Percentiles rank a stretch among this genome's conserved stretches.
Conservation (phyloP, 257 asterid genomes). For the Primulina tabacum region DNA sequence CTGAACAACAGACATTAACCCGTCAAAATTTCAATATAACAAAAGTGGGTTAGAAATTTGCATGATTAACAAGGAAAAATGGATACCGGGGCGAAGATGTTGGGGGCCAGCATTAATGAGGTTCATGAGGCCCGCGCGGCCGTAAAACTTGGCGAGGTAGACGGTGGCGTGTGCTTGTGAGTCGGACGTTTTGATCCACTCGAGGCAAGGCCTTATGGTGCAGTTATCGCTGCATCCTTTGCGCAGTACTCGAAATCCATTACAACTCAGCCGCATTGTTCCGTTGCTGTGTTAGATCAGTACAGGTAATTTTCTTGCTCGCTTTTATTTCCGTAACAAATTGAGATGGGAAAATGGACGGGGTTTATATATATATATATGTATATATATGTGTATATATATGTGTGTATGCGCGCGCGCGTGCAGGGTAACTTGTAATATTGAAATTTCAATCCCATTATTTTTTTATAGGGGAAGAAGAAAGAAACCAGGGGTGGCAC, state of each 20-base stretch:
- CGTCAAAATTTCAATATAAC: no score
- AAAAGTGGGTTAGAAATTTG: no score
- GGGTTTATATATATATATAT: background rate
- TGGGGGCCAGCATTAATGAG: constrained; percentile 73
- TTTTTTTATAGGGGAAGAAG: no score
- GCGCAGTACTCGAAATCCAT: constrained; percentile 80
- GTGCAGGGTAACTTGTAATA: no score
- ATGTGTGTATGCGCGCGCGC: no score
- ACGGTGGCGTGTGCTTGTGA: constrained; percentile 86
- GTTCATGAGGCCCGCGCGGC: constrained; percentile 86
- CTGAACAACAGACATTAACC: constrained; percentile 30
- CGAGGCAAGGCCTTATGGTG: constrained; percentile 69
- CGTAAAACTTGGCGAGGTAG: constrained; percentile 82
- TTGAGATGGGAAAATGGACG: background rate
- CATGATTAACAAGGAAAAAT: background rate
- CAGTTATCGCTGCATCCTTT: constrained; percentile 81
- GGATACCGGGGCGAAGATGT: constrained; percentile 69
- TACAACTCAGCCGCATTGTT: constrained; percentile 77
- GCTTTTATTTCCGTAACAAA: background rate
- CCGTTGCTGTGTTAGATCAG: background rate
- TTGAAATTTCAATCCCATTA: background rate
- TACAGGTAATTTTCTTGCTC: no score
- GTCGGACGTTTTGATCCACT: constrained; percentile 62
- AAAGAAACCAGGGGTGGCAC: constrained; percentile 36
- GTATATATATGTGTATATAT: no score